Percentiles rank a stretch among this genome's conserved stretches.
These are phyloP conservation scores for Candida germanica DNA, from an alignment of 805 yeast genomes.

Conservation along the genomic window DNA sequence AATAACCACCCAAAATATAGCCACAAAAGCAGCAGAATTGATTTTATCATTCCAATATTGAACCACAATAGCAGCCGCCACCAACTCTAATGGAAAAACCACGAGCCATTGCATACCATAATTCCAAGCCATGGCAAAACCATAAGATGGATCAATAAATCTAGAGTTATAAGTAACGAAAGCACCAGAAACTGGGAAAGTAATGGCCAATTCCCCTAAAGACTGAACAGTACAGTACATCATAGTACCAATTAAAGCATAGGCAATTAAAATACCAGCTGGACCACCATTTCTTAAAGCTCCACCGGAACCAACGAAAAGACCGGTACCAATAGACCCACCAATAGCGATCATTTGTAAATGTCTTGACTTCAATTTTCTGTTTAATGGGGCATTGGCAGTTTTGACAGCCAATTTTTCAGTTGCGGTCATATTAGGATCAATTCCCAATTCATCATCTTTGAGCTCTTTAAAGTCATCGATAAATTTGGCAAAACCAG, in stretches of 20 bases:
- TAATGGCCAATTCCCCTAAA: constrained; percentile 60
- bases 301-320: constrained; percentile 72
- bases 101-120: constrained; percentile 53
- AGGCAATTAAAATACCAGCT: constrained; percentile 63
- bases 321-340: constrained; percentile 85
- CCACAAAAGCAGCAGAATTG: constrained; percentile 63
- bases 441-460: constrained; percentile 39
- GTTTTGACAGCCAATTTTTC: constrained; percentile 39
- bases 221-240: constrained; percentile 53
- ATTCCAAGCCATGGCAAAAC: constrained; percentile 61
- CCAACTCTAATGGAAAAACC: constrained; percentile 56
- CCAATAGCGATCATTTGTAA: constrained; percentile 71
- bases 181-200: constrained; percentile 68
- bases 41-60: constrained; percentile 51
- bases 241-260: constrained; percentile 54
- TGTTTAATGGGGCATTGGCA: constrained; percentile 48
- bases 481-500: constrained; percentile 19
- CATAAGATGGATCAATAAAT: constrained; percentile 61
- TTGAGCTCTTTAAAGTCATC: constrained; percentile 36
- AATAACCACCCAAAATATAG: constrained; percentile 49
- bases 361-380: constrained; percentile 62
- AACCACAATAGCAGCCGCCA: constrained; percentile 58
- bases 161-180: constrained; percentile 59
- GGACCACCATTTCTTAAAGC: constrained; percentile 70
- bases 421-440: constrained; percentile 25